These are phyloP conservation scores for Halophytophthora polymorphica DNA, from an alignment of 352 stramenopile genomes.

Conservation along the genomic window DNA sequence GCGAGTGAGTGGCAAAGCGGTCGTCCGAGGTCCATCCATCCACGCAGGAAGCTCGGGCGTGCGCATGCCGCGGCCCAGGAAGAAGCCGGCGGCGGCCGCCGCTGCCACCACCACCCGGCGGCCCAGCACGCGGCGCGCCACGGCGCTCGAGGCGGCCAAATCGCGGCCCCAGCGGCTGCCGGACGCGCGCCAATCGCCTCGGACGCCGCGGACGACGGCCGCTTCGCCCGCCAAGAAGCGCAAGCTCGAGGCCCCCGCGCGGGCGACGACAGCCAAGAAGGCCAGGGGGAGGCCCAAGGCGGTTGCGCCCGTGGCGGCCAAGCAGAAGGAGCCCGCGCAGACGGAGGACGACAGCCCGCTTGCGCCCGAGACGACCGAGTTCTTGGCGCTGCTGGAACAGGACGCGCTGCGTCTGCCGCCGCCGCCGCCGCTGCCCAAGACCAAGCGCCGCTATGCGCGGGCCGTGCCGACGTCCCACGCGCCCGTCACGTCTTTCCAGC, in stretches of 20 bases:
- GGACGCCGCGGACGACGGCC: no score
- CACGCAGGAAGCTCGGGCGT: no score
- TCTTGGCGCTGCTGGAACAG: slow-evolving; percentile 28
- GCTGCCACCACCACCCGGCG: no score
- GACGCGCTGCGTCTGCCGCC: slow-evolving; percentile 18
- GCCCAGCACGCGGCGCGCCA: no score
- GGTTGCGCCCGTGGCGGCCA: no score
- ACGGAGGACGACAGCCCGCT: neutral
- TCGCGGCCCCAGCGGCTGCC: no score
- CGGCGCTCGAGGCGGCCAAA: neutral
- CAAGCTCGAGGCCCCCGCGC: slow-evolving; percentile 11
- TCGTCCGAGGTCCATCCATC: no score
- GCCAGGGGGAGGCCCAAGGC: no score
- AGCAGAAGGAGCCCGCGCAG: neutral
- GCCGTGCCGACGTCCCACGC: slow-evolving; percentile 8
- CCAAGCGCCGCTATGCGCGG: neutral
- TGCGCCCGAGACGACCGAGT: slow-evolving; percentile 23
- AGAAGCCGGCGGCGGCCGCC: no score
- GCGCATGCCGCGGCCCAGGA: no score
- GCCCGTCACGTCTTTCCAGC: slow-evolving; percentile 24
- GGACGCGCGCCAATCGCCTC: no score
- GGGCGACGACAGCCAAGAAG: slow-evolving; percentile 3
- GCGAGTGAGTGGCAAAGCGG: no score
- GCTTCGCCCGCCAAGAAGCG: slow-evolving; percentile 17
- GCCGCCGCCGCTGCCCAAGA: slow-evolving; percentile 7